These are phyloP conservation scores for Abrus precatorius DNA, from an alignment of 306 rosid genomes.

Conservation along the genomic window DNA sequence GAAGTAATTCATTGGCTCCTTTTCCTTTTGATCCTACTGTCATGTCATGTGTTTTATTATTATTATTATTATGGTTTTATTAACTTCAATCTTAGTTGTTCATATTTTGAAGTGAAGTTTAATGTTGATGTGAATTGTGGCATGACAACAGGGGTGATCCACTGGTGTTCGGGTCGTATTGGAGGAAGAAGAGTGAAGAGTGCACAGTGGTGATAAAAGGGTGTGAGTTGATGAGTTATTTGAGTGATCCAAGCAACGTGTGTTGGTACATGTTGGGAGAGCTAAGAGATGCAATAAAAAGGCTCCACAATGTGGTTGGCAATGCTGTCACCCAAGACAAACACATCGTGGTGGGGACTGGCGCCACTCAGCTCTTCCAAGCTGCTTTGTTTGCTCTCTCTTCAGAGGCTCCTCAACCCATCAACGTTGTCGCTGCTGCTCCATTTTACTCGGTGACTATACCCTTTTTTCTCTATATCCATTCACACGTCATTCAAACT, in stretches of 20 bases:
- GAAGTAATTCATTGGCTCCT: conserved; percentile 40
- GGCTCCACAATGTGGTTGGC: conserved; percentile 66
- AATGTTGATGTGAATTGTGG: background rate
- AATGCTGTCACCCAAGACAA: conserved; percentile 65
- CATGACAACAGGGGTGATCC: conserved; percentile 71
- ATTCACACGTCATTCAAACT: no score
- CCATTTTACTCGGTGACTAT: conserved; percentile 79
- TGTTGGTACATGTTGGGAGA: conserved; percentile 80
- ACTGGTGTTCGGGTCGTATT: conserved; percentile 52
- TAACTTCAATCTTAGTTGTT: no score
- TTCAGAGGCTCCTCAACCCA: conserved; percentile 49
- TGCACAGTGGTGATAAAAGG: conserved; percentile 73
- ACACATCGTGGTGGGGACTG: conserved; percentile 74
- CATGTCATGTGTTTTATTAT: background rate
- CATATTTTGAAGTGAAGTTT: no score
- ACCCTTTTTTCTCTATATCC: no score
- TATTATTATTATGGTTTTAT: background rate
- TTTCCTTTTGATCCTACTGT: no score
- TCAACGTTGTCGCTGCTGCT: conserved; percentile 70
- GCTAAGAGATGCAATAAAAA: conserved; percentile 54
- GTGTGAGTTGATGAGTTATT: conserved; percentile 65
- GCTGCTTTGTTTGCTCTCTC: conserved; percentile 76
- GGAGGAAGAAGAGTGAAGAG: conserved; percentile 66
- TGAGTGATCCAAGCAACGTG: conserved; percentile 45
- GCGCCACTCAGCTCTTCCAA: conserved; percentile 78